phyloP scores from a whole-genome alignment of 139 green algal species.

The Chlorella sp. region DNA sequence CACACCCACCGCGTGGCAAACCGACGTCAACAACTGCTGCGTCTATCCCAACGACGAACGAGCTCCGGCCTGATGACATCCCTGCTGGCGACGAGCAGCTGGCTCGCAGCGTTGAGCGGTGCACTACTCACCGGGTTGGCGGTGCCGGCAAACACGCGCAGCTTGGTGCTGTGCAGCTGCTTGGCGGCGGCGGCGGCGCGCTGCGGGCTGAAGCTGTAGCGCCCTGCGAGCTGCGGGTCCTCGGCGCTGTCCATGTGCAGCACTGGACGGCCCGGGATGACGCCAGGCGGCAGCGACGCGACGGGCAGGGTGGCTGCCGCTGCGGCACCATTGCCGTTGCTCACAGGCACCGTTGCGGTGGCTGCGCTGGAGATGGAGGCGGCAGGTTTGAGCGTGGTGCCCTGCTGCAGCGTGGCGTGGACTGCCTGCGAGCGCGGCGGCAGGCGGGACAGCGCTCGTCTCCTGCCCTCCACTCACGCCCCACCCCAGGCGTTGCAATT shows the following conservation, averaged over 20 bases:
- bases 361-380: too few species aligned
- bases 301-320: too few species aligned
- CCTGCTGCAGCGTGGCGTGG: neutral
- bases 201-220: neutral
- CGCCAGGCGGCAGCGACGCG: neutral
- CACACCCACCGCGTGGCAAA: too few species aligned
- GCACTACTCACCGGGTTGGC: neutral
- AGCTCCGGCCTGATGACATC: neutral
- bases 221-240: neutral
- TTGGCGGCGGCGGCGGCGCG: neutral
- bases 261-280: slow-evolving; percentile 1
- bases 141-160: neutral
- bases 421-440: neutral
- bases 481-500: neutral
- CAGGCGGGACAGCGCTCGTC: neutral
- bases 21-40: too few species aligned
- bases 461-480: too few species aligned
- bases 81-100: neutral
- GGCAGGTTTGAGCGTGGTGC: neutral
- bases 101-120: neutral
- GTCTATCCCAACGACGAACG: neutral
- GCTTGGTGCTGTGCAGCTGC: neutral
- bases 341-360: neutral
- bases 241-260: neutral
- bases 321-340: neutral